These are phyloP conservation scores for Pterocarpus santalinus DNA, from an alignment of 306 rosid genomes.

Conservation along the genomic window DNA sequence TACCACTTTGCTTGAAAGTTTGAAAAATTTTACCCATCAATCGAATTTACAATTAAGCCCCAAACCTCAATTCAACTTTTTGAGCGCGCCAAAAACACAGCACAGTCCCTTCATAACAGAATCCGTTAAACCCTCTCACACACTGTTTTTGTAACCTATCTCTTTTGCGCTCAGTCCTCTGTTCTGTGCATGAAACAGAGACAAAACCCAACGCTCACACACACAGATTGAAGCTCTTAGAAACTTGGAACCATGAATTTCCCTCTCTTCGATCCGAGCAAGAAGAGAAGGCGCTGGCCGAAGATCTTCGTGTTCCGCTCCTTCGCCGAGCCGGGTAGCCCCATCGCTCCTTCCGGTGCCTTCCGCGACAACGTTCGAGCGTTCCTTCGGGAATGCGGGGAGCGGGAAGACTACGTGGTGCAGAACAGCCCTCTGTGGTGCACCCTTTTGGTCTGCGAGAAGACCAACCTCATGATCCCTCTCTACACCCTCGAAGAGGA, in stretches of 20 bases:
- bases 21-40: neutral
- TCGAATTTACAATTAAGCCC: neutral
- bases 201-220: neutral
- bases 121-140: constrained; percentile 12
- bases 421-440: constrained; percentile 74
- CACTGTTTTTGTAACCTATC: neutral
- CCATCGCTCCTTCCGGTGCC: constrained; percentile 55
- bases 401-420: constrained; percentile 61
- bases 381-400: constrained; percentile 78
- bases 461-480: constrained; percentile 62
- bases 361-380: constrained; percentile 74
- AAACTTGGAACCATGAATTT: constrained; percentile 56
- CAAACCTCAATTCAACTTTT: neutral
- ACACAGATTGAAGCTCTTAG: constrained; percentile 37
- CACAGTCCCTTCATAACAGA: constrained; percentile 1
- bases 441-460: constrained; percentile 77
- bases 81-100: constrained; percentile 19
- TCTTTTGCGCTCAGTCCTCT: neutral
- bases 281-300: constrained; percentile 75
- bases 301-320: constrained; percentile 69
- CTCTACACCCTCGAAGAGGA: constrained; percentile 81
- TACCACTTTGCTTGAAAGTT: neutral
- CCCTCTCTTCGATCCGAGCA: constrained; percentile 63
- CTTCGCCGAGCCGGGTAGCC: constrained; percentile 71
- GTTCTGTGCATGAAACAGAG: neutral